Percentiles rank a stretch among this genome's conserved stretches.
Evolutionary conservation across 2,329 filamentous ascomycete genomes (phyloP).

Genomic region (Macrophomina pseudophaseolina): DNA sequence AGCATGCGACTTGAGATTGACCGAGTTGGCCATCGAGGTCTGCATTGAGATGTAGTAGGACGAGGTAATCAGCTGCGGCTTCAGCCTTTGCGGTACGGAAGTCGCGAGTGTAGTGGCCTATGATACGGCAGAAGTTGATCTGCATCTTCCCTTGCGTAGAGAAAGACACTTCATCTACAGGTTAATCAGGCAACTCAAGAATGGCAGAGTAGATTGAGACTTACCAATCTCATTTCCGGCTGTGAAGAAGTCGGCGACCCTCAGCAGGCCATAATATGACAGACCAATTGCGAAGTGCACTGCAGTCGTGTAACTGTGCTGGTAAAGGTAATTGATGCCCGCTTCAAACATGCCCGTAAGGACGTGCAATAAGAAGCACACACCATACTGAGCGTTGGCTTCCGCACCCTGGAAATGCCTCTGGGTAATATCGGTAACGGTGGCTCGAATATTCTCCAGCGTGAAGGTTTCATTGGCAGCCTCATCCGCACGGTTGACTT

Average conservation of each 20-base stretch:
- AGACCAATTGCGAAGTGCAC: constrained; percentile 93
- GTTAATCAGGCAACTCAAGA: not conserved
- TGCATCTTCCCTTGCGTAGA: constrained; percentile 75
- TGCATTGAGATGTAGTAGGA: constrained; percentile 87
- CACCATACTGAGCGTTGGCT: constrained; percentile 79
- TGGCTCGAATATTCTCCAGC: constrained; percentile 73
- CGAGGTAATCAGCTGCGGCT: constrained; percentile 91
- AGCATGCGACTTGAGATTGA: constrained; percentile 77
- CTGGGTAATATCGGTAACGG: constrained; percentile 85
- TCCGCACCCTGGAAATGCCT: constrained; percentile 86
- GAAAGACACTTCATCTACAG: constrained; percentile 54
- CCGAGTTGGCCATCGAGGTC: constrained; percentile 78
- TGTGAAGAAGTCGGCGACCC: constrained; percentile 79
- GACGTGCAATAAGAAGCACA: constrained; percentile 92
- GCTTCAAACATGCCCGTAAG: constrained; percentile 93
- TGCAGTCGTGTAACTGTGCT: constrained; percentile 88
- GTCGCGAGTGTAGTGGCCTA: constrained; percentile 94
- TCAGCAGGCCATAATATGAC: constrained; percentile 85
- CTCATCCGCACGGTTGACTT: constrained; percentile 66
- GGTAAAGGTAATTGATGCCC: constrained; percentile 87
- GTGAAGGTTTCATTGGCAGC: constrained; percentile 67
- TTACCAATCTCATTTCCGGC: constrained; percentile 63
- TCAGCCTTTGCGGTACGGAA: constrained; percentile 90
- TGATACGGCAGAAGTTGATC: constrained; percentile 91
- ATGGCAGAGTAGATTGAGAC: not conserved